phyloP scores from a whole-genome alignment of 2,329 filamentous ascomycete genomes.

The Botrytis porri region DNA sequence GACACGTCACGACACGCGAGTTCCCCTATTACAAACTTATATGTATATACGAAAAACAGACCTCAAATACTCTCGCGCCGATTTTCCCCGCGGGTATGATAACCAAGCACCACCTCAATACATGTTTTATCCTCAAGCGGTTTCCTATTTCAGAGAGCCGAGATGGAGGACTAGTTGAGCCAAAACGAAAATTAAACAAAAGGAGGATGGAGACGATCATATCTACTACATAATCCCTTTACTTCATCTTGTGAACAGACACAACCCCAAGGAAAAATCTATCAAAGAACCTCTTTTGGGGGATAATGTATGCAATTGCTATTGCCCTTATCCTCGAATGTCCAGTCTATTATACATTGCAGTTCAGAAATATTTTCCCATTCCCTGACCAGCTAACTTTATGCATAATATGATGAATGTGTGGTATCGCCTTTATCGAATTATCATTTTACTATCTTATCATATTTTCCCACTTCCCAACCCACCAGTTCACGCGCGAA shows the following conservation, averaged over 20 bases:
- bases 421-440: background rate
- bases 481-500: background rate
- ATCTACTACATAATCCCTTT: background rate
- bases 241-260: background rate
- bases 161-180: background rate
- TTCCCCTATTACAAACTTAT: background rate
- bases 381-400: background rate
- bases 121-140: background rate
- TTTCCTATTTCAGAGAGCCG: background rate
- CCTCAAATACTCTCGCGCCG: background rate
- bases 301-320: background rate
- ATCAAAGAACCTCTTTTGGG: background rate
- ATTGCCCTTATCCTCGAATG: background rate
- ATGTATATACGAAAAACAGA: background rate
- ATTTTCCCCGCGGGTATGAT: background rate
- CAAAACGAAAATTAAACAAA: background rate
- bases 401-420: constrained; percentile 4
- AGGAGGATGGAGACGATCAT: background rate
- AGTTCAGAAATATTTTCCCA: background rate
- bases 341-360: background rate
- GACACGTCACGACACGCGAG: background rate
- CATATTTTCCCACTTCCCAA: background rate
- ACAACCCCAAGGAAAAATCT: background rate
- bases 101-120: background rate
- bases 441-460: background rate